Percentiles rank a stretch among this genome's conserved stretches.
phyloP scores from a whole-genome alignment of 164 flowering plant species.

The Vitis riparia region DNA sequence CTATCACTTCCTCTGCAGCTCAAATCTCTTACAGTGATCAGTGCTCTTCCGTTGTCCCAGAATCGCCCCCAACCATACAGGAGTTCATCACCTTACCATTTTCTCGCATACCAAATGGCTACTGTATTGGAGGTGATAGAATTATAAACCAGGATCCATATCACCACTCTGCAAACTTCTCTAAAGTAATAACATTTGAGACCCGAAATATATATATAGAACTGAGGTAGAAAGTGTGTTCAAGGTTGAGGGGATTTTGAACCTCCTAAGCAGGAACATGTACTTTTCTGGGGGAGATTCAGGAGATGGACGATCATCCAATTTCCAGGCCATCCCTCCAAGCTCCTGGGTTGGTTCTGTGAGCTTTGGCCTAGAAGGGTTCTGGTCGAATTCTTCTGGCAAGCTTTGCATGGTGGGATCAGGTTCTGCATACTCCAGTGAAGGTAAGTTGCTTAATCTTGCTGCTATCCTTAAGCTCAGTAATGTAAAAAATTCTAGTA shows the following conservation, averaged over 20 bases:
- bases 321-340: not conserved
- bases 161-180: not conserved
- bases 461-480: conserved; percentile 48
- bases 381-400: conserved; percentile 48
- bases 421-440: conserved; percentile 9
- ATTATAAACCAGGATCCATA: not conserved
- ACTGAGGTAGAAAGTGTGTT: conserved; percentile 17
- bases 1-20: not conserved
- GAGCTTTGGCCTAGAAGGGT: conserved; percentile 40
- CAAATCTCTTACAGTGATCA: conserved; percentile 14
- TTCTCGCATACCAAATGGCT: conserved; percentile 5
- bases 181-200: not conserved
- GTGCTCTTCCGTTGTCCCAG: conserved; percentile 18
- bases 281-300: not conserved
- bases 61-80: conserved; percentile 1
- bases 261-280: not conserved
- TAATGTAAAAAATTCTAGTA: conserved; percentile 29
- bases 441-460: conserved; percentile 33
- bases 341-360: conserved; percentile 4
- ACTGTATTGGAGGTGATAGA: conserved; percentile 3
- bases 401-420: conserved; percentile 63
- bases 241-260: conserved; percentile 17
- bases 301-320: no score
- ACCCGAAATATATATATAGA: not conserved
- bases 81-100: not conserved